Evolutionary conservation across 352 stramenopile species (phyloP).

Genomic region (Blastocystis sp.): DNA sequence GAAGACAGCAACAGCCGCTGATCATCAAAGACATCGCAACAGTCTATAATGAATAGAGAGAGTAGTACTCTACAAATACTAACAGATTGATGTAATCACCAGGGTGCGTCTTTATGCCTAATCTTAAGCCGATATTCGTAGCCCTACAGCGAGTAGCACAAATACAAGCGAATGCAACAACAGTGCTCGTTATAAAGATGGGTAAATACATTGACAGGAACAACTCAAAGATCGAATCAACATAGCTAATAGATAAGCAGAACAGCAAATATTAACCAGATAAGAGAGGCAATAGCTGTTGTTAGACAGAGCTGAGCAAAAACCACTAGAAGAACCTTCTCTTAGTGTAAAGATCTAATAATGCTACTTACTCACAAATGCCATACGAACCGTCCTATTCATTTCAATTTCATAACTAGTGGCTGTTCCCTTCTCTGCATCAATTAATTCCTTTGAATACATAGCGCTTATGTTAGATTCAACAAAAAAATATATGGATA

Average conservation of each 20-base stretch:
- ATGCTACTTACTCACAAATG: slow-evolving; percentile 5
- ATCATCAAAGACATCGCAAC: background rate
- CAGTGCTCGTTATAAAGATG: background rate
- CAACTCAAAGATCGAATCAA: background rate
- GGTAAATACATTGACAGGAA: background rate
- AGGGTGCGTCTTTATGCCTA: slow-evolving; percentile 28
- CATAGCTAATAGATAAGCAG: background rate
- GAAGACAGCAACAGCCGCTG: background rate
- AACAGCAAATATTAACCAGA: background rate
- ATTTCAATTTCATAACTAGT: slow-evolving; percentile 1
- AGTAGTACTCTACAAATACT: background rate
- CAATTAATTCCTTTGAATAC: background rate
- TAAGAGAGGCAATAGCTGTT: background rate
- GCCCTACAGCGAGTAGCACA: background rate
- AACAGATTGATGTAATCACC: background rate
- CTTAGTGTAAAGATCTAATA: background rate
- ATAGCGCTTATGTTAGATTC: background rate
- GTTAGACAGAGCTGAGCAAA: slow-evolving; percentile 2
- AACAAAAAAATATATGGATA: background rate
- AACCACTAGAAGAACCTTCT: background rate
- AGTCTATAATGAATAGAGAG: background rate
- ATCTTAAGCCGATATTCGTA: background rate
- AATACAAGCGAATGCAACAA: background rate
- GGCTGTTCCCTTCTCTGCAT: background rate
- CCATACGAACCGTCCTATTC: background rate